Evolutionary conservation across 306 rosid genomes (phyloP).

Genomic region (Cucurbita ficifolia): DNA sequence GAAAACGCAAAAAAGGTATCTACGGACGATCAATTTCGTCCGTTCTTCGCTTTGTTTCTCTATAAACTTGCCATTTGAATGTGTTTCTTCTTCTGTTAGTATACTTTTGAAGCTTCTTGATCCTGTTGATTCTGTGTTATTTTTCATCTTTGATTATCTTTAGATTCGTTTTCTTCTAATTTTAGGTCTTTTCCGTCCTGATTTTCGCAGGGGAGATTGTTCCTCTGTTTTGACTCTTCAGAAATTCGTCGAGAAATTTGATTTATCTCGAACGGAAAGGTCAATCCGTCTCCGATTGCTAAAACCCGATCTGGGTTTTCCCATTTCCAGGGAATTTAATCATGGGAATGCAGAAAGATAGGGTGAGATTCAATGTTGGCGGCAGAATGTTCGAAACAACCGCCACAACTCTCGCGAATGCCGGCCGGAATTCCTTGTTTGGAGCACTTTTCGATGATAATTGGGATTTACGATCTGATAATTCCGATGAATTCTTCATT

Average conservation of each 20-base stretch:
- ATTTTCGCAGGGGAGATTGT: slow-evolving; percentile 1
- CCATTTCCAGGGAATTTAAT: slow-evolving; percentile 12
- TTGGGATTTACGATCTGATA: slow-evolving; percentile 37
- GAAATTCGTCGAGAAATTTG: not conserved
- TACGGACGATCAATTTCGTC: not conserved
- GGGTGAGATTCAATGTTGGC: slow-evolving; percentile 74
- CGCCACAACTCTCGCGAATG: slow-evolving; percentile 73
- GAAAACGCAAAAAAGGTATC: slow-evolving; percentile 7
- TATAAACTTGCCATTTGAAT: not conserved
- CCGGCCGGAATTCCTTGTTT: slow-evolving; percentile 72
- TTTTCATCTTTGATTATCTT: not conserved
- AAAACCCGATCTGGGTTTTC: slow-evolving; percentile 23
- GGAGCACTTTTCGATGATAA: slow-evolving; percentile 79
- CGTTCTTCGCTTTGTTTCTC: not conserved
- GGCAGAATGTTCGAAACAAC: slow-evolving; percentile 88
- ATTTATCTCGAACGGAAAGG: not conserved
- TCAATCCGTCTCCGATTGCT: not conserved
- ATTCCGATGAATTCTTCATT: slow-evolving; percentile 40
- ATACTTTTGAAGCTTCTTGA: not conserved
- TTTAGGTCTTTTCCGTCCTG: not conserved
- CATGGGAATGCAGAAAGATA: slow-evolving; percentile 59
- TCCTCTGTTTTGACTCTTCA: not conserved
- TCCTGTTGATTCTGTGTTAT: not conserved
- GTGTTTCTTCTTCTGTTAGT: not conserved
- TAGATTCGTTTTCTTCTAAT: not conserved